Evolutionary conservation across 495 filamentous ascomycete species (phyloP).

Genomic region (Aspergillus ellipticus): DNA sequence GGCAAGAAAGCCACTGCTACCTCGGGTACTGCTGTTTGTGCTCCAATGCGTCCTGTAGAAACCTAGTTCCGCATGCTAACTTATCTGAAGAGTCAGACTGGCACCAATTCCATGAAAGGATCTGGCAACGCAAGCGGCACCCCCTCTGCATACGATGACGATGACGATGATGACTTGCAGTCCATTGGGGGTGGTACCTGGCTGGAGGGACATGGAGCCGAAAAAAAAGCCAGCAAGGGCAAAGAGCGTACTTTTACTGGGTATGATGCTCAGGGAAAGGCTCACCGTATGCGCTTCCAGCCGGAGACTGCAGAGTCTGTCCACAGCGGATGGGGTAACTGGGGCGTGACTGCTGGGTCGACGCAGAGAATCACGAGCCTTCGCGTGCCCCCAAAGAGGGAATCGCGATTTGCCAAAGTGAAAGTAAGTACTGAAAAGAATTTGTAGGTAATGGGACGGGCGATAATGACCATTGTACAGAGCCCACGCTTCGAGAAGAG

Average conservation of each 20-base stretch:
- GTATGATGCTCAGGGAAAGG: constrained; percentile 12
- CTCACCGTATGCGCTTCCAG: constrained; percentile 7
- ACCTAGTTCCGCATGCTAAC: not conserved
- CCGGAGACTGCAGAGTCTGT: not conserved
- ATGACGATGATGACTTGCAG: constrained; percentile 9
- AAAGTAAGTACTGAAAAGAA: constrained; percentile 6
- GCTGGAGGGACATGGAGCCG: constrained; percentile 9
- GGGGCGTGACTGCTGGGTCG: no score
- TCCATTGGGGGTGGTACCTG: constrained; percentile 19
- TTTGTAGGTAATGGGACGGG: not conserved
- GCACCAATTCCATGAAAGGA: not conserved
- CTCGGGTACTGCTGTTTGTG: not conserved
- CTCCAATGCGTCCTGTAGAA: not conserved
- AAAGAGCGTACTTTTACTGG: constrained; percentile 12
- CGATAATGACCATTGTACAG: constrained; percentile 7
- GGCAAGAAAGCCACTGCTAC: constrained; percentile 7
- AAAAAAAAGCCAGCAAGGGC: constrained; percentile 2
- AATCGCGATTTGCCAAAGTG: constrained; percentile 18
- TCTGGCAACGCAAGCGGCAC: not conserved
- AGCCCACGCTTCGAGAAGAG: constrained; percentile 8
- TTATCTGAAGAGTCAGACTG: constrained; percentile 8
- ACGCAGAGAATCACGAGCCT: no score
- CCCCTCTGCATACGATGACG: not conserved
- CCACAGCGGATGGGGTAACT: constrained; percentile 14
- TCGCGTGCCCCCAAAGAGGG: not conserved